Evolutionary conservation across 1,284 basidiomycete species (phyloP).

Genomic region (Trichosporon coremiiforme): DNA sequence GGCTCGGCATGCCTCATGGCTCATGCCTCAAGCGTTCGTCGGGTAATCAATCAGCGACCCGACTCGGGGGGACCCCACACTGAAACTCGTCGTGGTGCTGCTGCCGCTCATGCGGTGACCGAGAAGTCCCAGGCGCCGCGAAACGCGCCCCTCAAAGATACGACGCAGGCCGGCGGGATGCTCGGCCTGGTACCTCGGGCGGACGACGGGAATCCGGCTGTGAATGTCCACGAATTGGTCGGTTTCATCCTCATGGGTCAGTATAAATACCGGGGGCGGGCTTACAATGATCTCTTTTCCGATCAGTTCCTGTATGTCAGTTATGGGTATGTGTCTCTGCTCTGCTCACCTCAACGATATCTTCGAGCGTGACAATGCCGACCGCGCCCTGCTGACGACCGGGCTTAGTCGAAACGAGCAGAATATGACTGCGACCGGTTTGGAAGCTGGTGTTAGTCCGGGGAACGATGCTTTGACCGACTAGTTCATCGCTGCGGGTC

Average conservation of each 20-base stretch:
- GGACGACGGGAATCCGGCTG: conserved; percentile 35
- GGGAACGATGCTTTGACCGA: background rate
- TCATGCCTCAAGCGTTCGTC: background rate
- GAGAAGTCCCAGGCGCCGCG: conserved; percentile 35
- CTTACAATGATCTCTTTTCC: conserved; percentile 53
- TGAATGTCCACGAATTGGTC: conserved; percentile 52
- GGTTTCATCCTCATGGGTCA: conserved; percentile 48
- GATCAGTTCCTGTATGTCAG: conserved; percentile 42
- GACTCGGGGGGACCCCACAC: conserved; percentile 14
- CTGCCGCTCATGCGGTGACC: conserved; percentile 21
- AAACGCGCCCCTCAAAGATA: conserved; percentile 49
- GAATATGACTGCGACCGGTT: conserved; percentile 86
- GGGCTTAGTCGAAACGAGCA: conserved; percentile 78
- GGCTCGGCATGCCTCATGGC: background rate
- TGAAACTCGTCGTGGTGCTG: background rate
- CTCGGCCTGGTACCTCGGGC: conserved; percentile 21
- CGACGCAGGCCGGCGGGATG: conserved; percentile 37
- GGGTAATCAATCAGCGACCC: conserved; percentile 17
- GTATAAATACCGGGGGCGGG: background rate
- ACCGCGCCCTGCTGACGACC: conserved; percentile 71
- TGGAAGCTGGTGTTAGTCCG: conserved; percentile 63
- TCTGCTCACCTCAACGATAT: conserved; percentile 58
- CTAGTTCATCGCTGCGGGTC: conserved; percentile 34
- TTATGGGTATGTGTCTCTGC: background rate
- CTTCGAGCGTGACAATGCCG: conserved; percentile 68